A percentile compares a stretch with the other conserved stretches of the same genome.
These are phyloP conservation scores for Jacaranda copaia DNA, from an alignment of 257 asterid genomes.

Conservation along the genomic window DNA sequence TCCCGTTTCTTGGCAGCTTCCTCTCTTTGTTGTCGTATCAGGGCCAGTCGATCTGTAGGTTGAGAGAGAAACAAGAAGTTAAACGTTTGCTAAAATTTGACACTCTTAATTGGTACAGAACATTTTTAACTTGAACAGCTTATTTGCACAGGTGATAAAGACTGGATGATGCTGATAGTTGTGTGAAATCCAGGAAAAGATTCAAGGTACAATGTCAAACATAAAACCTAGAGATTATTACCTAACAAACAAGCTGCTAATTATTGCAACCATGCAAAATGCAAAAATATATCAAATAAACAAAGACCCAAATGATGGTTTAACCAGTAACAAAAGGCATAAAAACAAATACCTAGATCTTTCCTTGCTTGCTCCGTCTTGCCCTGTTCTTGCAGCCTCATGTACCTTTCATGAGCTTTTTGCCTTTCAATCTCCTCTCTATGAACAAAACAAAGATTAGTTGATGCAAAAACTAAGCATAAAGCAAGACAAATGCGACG, in stretches of 20 bases:
- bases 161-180: conserved; percentile 2
- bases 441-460: conserved; percentile 16
- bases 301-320: background rate
- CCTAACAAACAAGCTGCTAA: background rate
- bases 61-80: background rate
- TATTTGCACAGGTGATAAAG: background rate
- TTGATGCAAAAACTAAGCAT: background rate
- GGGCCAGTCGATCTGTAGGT: conserved; percentile 77
- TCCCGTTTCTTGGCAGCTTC: conserved; percentile 76
- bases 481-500: background rate
- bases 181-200: too few relatives aligned
- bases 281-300: background rate
- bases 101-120: background rate
- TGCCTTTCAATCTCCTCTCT: conserved; percentile 98
- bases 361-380: conserved; percentile 95
- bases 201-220: too few relatives aligned
- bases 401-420: conserved; percentile 91
- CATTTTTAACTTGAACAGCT: background rate
- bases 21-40: conserved; percentile 71
- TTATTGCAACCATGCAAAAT: background rate
- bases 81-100: background rate
- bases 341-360: conserved; percentile 65
- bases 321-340: too few relatives aligned
- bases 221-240: background rate
- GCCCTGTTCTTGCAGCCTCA: conserved; percentile 99